Conservation (phyloP, 2,329 filamentous ascomycete species). For the Teratosphaeria viscida region DNA sequence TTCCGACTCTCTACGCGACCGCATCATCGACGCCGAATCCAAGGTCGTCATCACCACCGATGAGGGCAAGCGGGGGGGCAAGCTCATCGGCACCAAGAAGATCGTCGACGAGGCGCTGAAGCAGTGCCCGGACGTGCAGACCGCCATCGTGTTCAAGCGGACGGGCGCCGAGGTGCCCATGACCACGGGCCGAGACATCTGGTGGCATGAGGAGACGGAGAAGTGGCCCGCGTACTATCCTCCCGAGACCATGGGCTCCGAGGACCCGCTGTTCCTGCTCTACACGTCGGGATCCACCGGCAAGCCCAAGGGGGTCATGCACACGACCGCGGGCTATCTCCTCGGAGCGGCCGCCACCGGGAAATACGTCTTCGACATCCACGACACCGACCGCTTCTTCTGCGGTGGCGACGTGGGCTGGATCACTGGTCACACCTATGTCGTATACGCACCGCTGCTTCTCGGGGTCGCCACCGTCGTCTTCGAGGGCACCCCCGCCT, state of each 20-base stretch:
- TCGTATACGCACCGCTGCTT: slow-evolving; percentile 89
- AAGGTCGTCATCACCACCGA: slow-evolving; percentile 95
- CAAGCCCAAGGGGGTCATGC: slow-evolving; percentile 98
- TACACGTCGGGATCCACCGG: slow-evolving; percentile 97
- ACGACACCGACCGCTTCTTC: slow-evolving; percentile 88
- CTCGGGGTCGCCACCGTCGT: slow-evolving; percentile 91
- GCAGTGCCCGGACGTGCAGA: slow-evolving; percentile 80
- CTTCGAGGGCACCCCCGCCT: slow-evolving; percentile 94
- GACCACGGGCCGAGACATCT: slow-evolving; percentile 79
- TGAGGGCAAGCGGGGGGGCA: slow-evolving; percentile 95
- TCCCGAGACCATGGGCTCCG: slow-evolving; percentile 79
- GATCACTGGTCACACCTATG: slow-evolving; percentile 98
- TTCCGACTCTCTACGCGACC: slow-evolving; percentile 87
- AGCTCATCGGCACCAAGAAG: slow-evolving; percentile 96
- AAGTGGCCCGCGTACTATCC: slow-evolving; percentile 92
- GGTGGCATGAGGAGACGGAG: slow-evolving; percentile 98
- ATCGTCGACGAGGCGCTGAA: slow-evolving; percentile 97
- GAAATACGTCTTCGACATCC: slow-evolving; percentile 98
- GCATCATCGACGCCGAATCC: slow-evolving; percentile 80
- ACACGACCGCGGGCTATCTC: slow-evolving; percentile 93
- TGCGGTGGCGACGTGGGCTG: slow-evolving; percentile 97
- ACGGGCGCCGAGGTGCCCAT: slow-evolving; percentile 88
- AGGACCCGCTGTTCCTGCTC: slow-evolving; percentile 93
- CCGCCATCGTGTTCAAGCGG: slow-evolving; percentile 87
- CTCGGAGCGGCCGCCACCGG: slow-evolving; percentile 84